These are phyloP conservation scores for Backusella psychrophila DNA, from an alignment of 192 early-diverging fungal genomes.

Conservation along the genomic window DNA sequence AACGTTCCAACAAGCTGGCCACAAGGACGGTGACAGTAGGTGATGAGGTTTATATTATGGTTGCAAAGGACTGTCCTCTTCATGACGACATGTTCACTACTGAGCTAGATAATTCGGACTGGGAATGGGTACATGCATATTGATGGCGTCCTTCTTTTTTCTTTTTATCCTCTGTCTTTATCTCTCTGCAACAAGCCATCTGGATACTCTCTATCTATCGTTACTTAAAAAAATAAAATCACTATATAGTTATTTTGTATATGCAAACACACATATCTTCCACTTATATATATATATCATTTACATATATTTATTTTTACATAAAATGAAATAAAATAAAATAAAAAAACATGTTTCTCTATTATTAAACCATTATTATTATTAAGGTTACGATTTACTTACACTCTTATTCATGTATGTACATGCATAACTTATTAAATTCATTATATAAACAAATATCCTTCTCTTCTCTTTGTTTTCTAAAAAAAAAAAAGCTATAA, in stretches of 20 bases:
- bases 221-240: not conserved
- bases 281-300: not conserved
- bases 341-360: not conserved
- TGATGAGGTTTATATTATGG: slow-evolving; percentile 11
- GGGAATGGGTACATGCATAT: slow-evolving; percentile 3
- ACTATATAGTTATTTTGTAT: not conserved
- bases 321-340: not conserved
- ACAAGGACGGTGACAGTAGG: not conserved
- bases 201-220: not conserved
- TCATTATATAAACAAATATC: too few species aligned
- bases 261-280: not conserved
- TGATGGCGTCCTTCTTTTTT: not conserved
- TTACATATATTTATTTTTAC: not conserved
- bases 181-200: not conserved
- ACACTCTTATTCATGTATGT: not conserved
- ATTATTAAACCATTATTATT: not conserved
- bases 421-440: not conserved
- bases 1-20: not conserved
- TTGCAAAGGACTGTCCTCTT: not conserved
- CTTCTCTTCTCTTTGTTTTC: too few species aligned
- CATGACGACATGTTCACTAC: slow-evolving; percentile 6
- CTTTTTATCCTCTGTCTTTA: not conserved
- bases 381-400: not conserved
- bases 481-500: not conserved
- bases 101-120: not conserved